phyloP scores from a whole-genome alignment of 352 stramenopile genomes.

The Peronospora belbahrii region DNA sequence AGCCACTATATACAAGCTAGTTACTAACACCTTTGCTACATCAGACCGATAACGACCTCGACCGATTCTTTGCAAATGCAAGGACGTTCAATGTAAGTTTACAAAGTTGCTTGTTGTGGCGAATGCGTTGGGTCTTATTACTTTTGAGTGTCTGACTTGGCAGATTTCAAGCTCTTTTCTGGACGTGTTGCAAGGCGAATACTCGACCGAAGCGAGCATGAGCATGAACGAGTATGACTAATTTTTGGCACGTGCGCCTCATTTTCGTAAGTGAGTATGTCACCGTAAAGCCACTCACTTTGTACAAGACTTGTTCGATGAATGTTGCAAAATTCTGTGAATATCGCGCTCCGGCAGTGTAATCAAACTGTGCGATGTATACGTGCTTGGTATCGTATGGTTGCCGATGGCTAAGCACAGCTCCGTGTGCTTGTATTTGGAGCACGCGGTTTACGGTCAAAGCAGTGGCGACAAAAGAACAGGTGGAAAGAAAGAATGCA shows the following conservation, averaged over 20 bases:
- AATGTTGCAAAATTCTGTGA: no score
- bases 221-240: conserved; percentile 35
- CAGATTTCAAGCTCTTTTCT: conserved; percentile 38
- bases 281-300: no score
- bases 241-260: background rate
- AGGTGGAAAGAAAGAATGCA: conserved; percentile 1
- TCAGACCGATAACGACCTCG: conserved; percentile 29
- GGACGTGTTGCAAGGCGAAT: conserved; percentile 33
- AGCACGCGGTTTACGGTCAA: no score
- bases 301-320: no score
- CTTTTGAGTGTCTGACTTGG: background rate
- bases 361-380: background rate
- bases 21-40: conserved; percentile 1
- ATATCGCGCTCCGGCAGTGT: background rate
- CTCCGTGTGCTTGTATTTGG: background rate
- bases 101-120: background rate
- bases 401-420: background rate
- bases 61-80: conserved; percentile 28
- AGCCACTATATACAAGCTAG: background rate
- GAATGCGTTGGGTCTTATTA: background rate
- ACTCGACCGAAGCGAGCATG: conserved; percentile 41
- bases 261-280: background rate
- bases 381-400: background rate
- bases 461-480: background rate
- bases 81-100: conserved; percentile 27